These are phyloP conservation scores for Tulasnella sp. DNA, from an alignment of 768 basidiomycete species.

Conservation along the genomic window DNA sequence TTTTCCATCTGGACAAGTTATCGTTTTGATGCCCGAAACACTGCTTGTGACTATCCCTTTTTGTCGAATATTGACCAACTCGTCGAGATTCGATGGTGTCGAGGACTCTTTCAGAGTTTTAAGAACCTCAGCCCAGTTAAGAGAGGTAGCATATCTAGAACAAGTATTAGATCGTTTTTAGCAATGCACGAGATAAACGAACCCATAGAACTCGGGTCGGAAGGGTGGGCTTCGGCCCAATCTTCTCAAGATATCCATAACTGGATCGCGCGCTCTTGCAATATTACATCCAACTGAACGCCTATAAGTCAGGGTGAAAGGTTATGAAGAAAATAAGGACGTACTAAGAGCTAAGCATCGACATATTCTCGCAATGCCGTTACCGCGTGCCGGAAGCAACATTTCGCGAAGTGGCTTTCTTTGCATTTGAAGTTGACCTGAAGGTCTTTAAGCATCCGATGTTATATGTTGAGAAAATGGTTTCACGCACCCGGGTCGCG, in stretches of 20 bases:
- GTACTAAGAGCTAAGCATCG: slow-evolving; percentile 1
- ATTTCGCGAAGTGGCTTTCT: not conserved
- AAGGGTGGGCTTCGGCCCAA: too few relatives aligned
- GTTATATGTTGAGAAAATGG: too few relatives aligned
- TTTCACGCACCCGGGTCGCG: too few relatives aligned
- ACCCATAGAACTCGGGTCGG: not conserved
- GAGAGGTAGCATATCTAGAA: not conserved
- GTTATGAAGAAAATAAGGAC: not conserved
- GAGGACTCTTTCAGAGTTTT: not conserved
- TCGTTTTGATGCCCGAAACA: not conserved
- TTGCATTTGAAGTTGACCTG: not conserved
- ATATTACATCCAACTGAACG: not conserved
- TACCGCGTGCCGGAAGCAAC: not conserved
- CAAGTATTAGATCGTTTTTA: not conserved
- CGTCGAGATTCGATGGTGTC: not conserved
- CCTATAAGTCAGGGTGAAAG: not conserved
- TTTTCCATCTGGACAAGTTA: not conserved
- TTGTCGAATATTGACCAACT: not conserved
- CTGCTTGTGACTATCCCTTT: not conserved
- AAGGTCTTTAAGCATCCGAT: too few relatives aligned
- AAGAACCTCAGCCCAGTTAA: not conserved
- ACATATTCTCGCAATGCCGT: not conserved
- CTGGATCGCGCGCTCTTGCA: not conserved
- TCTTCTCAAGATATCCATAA: too few relatives aligned
- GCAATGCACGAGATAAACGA: not conserved